A percentile compares a stretch with the other conserved stretches of the same genome.
phyloP scores from a whole-genome alignment of 2,329 filamentous ascomycete genomes.

The Cladosporium colombiae region DNA sequence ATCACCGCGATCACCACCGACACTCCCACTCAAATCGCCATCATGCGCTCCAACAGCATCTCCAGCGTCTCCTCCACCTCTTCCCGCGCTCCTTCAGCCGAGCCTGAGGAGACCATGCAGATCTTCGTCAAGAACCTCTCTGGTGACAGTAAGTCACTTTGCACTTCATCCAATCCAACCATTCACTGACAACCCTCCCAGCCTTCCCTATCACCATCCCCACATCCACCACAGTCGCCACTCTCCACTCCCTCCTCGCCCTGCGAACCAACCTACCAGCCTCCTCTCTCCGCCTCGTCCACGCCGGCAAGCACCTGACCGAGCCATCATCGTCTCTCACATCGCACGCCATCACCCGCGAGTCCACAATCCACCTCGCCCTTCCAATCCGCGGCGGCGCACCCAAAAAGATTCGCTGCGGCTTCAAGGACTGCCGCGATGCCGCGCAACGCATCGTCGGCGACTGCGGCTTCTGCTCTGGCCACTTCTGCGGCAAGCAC shows the following conservation, averaged over 20 bases:
- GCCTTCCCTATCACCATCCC: slow-evolving; percentile 60
- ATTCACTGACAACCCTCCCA: slow-evolving; percentile 36
- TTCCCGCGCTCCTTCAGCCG: slow-evolving; percentile 41
- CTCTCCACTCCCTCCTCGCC: slow-evolving; percentile 58
- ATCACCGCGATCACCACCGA: not conserved
- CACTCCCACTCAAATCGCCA: slow-evolving; percentile 23
- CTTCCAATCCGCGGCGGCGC: slow-evolving; percentile 60
- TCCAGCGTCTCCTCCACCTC: slow-evolving; percentile 44
- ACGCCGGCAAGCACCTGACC: slow-evolving; percentile 59
- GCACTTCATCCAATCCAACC: not conserved
- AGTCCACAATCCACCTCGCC: slow-evolving; percentile 56
- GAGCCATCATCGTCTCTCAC: slow-evolving; percentile 46
- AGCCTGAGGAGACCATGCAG: slow-evolving; percentile 56
- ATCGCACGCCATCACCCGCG: slow-evolving; percentile 50
- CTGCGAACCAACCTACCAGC: slow-evolving; percentile 57
- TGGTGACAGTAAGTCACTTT: slow-evolving; percentile 55
- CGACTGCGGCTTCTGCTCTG: slow-evolving; percentile 92
- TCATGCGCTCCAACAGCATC: slow-evolving; percentile 47
- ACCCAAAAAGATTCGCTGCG: slow-evolving; percentile 80
- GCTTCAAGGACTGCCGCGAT: slow-evolving; percentile 84
- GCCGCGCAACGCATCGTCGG: slow-evolving; percentile 90
- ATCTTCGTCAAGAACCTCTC: slow-evolving; percentile 63
- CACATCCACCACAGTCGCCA: slow-evolving; percentile 54
- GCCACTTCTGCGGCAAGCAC: slow-evolving; percentile 94
- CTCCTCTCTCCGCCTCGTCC: slow-evolving; percentile 55